Base-by-base conservation (phyloP, 257 asterid genomes). In the Rauvolfia tetraphylla region DNA sequence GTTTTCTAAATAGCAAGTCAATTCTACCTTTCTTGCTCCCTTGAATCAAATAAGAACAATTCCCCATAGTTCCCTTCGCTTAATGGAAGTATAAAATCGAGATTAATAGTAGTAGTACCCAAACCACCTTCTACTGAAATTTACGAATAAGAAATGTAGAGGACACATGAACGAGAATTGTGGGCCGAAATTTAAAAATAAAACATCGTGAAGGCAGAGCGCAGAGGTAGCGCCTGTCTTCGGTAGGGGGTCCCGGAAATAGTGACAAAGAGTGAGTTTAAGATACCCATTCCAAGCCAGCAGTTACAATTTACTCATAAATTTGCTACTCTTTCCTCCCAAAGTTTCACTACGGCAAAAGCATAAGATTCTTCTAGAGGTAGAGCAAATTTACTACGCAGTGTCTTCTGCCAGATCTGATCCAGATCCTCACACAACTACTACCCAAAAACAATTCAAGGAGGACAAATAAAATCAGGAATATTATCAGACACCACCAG, bases 381-480 rank as follows among this genome's bases (percentile, higher is more conserved):
- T 18, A 46, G 15, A 15, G 39, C 17, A 70, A 14, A 27, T 14
- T 46, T 46, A 70, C 27, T 51, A 70, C 17, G 17, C 44, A 17
- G 27, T 33, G 14, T 17, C 20, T 48, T 71, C 58, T 71, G 56
- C n/a, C 77, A 74, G 77, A 74, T 74, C 77, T 74, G 70, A 74
- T 18, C 18, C 51, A 73, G 76, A 73, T 73, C 76, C 33, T 53
- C 48, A 7, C 33, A 1, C 12, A 49, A 46, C 20, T 49, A 71
- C n/a, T 14, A 12, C 27, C 13, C 57, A n/a, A 69, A 27, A 69
- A 69, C 56, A 29, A 44, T 5, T 13, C 13, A 1, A 70, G n/a
- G 22, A 12, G 4, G 25, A 15, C 3, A 70, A 70, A 18, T 6
- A 6, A 46, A 48, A 44, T 13, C 23, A 25, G 56, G 17, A 69